Conservation (phyloP, 176 grass and related monocot species). For the Eremochloa ophiuroides region DNA sequence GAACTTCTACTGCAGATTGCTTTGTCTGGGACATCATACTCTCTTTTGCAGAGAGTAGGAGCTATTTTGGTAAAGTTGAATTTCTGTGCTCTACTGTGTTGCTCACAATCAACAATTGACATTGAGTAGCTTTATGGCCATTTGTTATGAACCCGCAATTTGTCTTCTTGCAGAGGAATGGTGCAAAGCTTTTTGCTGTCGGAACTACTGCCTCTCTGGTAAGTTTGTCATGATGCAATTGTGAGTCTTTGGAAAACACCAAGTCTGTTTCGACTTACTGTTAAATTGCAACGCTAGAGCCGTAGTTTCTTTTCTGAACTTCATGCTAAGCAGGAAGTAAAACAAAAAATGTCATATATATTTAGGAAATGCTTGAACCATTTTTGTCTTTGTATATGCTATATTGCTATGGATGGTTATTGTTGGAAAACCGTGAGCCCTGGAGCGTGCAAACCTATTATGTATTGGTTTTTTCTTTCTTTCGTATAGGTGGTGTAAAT, state of each 20-base stretch:
- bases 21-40: slow-evolving; percentile 84
- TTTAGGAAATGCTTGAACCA: not conserved
- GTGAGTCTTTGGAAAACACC: not conserved
- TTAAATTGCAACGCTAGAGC: not conserved
- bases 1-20: slow-evolving; percentile 59
- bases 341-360: not conserved
- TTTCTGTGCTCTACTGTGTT: slow-evolving; percentile 18
- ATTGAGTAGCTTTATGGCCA: slow-evolving; percentile 2
- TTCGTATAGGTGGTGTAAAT: slow-evolving; percentile 7
- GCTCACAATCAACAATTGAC: not conserved
- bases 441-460: not conserved
- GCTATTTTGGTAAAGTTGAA: slow-evolving; percentile 78
- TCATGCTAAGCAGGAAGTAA: not conserved
- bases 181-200: slow-evolving; percentile 89
- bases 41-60: slow-evolving; percentile 90
- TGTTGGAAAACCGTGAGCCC: not conserved
- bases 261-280: slow-evolving; percentile 2
- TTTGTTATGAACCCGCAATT: slow-evolving; percentile 23
- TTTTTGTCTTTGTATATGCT: not conserved
- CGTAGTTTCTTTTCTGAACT: not conserved
- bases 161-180: slow-evolving; percentile 71
- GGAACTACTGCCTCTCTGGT: slow-evolving; percentile 94
- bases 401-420: not conserved
- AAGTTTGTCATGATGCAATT: slow-evolving; percentile 21
- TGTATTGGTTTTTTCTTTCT: slow-evolving; percentile 1